Evolutionary conservation across 345 rosid genomes (phyloP), one percentile per base, ranked within the genome.

Genomic region (Aethionema arabicum): DNA sequence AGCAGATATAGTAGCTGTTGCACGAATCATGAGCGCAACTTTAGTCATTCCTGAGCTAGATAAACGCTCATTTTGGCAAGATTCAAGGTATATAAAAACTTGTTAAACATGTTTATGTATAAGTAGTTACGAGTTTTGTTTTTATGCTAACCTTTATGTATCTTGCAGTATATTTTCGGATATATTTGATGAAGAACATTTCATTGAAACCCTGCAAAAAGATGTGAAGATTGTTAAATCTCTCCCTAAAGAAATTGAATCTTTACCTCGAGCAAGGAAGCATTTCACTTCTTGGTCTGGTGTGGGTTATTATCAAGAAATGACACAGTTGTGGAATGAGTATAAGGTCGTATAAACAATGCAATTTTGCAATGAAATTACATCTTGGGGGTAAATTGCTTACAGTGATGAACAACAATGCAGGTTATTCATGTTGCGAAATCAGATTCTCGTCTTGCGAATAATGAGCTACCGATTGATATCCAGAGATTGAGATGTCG

Each of bases 371-470:
- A 45, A 13, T 8, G 6, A 30, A 31, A 37, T 9, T 8, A 31
- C 7, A 4, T 53, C 4, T 66, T 21, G 27, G 27, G 27, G 13
- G 57, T 38, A 33, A 66, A 27, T 11, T 5, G 11, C 54, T 66
- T 12, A 66, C 35, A 30, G 63, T 21, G 27, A 56, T 8, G 5
- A 30, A 38, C 52, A 36, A 52, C 45, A 15, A 38, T 52, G 56
- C 84, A 91, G 96, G 91, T 93, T 15, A 81, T 93, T 56, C 88
- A 84, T 70, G 96, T 83, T 55, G 83, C 86, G 2, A 90, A 93
- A 68, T 93, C 97, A 42, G 99, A 93, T 79, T 93, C 97, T 56
- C 91, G 97, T 52, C 87, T 93, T 56, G 95, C 95, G 56, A 93
- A 90, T 79, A 93, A 80, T 63, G 85, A 87, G 72, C 75, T 90